These are phyloP conservation scores for Botryosphaeria dothidea DNA, from an alignment of 2,329 filamentous ascomycete genomes.

Conservation along the genomic window DNA sequence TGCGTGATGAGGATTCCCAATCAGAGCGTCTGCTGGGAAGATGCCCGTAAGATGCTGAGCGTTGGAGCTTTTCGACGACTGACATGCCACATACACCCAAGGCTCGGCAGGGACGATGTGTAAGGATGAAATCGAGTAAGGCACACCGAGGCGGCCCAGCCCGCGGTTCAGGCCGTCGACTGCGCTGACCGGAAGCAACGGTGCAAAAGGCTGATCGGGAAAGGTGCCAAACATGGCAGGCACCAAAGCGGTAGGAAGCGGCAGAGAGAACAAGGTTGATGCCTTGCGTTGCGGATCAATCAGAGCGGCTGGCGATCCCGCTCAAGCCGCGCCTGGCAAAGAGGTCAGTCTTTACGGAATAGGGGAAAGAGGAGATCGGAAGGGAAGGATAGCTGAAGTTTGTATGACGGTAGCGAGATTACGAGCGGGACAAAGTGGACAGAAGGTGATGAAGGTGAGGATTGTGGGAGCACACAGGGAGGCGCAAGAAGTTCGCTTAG, in stretches of 20 bases:
- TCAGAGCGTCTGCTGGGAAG: too few species aligned
- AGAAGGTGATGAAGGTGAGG: not conserved
- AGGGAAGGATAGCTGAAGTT: not conserved
- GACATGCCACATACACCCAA: not conserved
- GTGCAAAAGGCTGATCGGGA: slow-evolving; percentile 4
- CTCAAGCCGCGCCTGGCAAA: not conserved
- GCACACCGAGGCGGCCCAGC: not conserved
- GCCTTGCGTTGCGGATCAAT: slow-evolving; percentile 1
- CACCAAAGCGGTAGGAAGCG: not conserved
- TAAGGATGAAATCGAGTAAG: not conserved
- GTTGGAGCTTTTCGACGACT: not conserved
- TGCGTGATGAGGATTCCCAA: too few species aligned
- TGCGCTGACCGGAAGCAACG: not conserved
- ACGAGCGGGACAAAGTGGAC: not conserved
- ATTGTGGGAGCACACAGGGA: not conserved
- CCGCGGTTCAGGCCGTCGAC: not conserved
- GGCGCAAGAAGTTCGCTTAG: not conserved
- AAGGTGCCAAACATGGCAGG: not conserved
- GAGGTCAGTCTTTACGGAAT: not conserved
- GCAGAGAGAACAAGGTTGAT: not conserved
- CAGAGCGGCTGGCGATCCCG: not conserved
- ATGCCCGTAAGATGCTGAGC: not conserved
- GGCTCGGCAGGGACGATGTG: not conserved
- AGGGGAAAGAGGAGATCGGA: not conserved
- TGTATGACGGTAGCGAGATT: slow-evolving; percentile 5